Conservation (phyloP, 257 asterid species). For the Fraxinus quadrangulata region DNA sequence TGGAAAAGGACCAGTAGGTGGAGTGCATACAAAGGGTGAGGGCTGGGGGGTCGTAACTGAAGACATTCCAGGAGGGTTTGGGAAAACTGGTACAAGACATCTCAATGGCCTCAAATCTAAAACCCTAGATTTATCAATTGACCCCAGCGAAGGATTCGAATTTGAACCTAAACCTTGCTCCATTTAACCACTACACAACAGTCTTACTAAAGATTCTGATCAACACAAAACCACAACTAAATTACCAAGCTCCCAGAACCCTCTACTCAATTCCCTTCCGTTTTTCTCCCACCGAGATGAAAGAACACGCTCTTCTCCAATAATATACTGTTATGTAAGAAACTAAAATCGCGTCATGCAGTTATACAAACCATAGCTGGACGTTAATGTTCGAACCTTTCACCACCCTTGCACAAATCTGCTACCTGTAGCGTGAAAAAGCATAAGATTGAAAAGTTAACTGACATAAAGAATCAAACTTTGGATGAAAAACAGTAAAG, state of each 20-base stretch:
- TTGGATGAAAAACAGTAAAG: conserved; percentile 28
- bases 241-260: conserved; percentile 17
- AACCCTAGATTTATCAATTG: conserved; percentile 78
- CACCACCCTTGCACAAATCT: conserved; percentile 20
- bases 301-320: conserved; percentile 1
- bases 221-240: conserved; percentile 15
- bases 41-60: conserved; percentile 60
- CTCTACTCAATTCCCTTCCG: conserved; percentile 14
- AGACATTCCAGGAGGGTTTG: conserved; percentile 54
- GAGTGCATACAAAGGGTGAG: conserved; percentile 80
- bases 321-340: conserved; percentile 4
- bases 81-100: conserved; percentile 79
- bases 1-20: conserved; percentile 95
- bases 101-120: conserved; percentile 76
- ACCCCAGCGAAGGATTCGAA: conserved; percentile 43
- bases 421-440: conserved; percentile 45
- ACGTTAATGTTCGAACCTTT: conserved; percentile 20
- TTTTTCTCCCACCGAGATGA: conserved; percentile 5
- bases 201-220: background rate
- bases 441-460: conserved; percentile 4
- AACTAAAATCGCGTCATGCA: conserved; percentile 16
- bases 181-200: conserved; percentile 40
- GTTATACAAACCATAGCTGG: conserved; percentile 16
- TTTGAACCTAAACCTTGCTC: conserved; percentile 64
- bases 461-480: conserved; percentile 17